Conservation (phyloP, 148 eudicot species). For the Chenopodium suecicum region DNA sequence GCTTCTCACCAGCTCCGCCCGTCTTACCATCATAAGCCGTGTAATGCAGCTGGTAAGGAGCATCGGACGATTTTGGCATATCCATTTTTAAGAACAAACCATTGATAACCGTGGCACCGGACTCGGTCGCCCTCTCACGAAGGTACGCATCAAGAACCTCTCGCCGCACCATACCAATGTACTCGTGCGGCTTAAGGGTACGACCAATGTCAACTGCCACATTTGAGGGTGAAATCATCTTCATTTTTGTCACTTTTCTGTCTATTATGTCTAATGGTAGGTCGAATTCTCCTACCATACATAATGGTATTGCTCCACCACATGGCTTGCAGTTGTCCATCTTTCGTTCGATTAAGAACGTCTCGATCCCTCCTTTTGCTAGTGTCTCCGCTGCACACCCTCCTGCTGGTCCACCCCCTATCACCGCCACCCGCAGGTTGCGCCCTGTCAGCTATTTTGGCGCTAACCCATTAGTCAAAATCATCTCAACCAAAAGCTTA, state of each 20-base stretch:
- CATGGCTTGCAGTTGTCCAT: constrained; percentile 94
- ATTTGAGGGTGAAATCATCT: constrained; percentile 97
- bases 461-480: no score
- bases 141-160: constrained; percentile 81
- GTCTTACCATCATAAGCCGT: constrained; percentile 72
- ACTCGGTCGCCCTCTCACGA: constrained; percentile 68
- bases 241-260: constrained; percentile 88
- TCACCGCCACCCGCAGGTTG: constrained; percentile 33
- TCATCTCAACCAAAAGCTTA: no score
- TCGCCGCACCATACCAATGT: constrained; percentile 96
- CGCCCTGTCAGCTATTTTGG: constrained; percentile 38
- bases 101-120: constrained; percentile 76
- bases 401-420: constrained; percentile 67
- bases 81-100: constrained; percentile 92
- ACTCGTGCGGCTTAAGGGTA: constrained; percentile 90
- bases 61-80: constrained; percentile 35
- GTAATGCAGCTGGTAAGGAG: constrained; percentile 70
- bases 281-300: constrained; percentile 96
- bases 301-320: constrained; percentile 94
- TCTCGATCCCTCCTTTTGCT: constrained; percentile 86
- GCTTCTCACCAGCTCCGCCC: constrained; percentile 60
- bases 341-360: constrained; percentile 74
- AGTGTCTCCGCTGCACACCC: constrained; percentile 91
- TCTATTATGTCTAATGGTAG: constrained; percentile 95
- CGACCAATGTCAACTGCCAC: constrained; percentile 92